Percentiles rank a stretch among this genome's conserved stretches.
These are phyloP conservation scores for Ascochyta rabiei DNA, from an alignment of 2,329 filamentous ascomycete species.

Conservation along the genomic window DNA sequence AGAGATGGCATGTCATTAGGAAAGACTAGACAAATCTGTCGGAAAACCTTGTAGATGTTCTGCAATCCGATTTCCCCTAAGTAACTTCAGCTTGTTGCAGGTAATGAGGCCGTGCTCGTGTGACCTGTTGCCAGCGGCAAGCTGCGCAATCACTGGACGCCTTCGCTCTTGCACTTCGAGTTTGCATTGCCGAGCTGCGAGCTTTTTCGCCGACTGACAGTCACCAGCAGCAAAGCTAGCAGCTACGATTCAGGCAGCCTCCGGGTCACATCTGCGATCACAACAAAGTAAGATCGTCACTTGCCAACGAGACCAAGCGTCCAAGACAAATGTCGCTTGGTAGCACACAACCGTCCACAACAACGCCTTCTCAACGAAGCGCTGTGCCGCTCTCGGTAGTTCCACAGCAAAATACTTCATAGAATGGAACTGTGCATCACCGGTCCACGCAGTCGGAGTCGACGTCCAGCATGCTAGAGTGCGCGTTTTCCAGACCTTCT, in stretches of 20 bases:
- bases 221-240: background rate
- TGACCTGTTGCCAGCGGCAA: constrained; percentile 6
- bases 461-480: background rate
- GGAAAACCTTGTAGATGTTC: background rate
- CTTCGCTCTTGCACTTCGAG: background rate
- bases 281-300: constrained; percentile 2
- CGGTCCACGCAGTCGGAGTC: background rate
- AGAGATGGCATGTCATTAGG: background rate
- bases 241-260: background rate
- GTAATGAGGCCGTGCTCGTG: background rate
- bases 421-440: background rate
- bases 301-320: constrained; percentile 13
- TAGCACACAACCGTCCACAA: constrained; percentile 3
- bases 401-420: background rate
- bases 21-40: background rate
- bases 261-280: background rate
- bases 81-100: background rate
- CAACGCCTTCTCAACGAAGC: background rate
- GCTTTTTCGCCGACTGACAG: background rate
- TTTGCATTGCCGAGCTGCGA: background rate
- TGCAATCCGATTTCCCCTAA: background rate
- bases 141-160: background rate
- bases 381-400: constrained; percentile 5
- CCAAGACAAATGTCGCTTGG: constrained; percentile 12
- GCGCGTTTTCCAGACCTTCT: background rate